Evolutionary conservation across 768 basidiomycete species (phyloP).

Genomic region (Podaxis pistillaris): DNA sequence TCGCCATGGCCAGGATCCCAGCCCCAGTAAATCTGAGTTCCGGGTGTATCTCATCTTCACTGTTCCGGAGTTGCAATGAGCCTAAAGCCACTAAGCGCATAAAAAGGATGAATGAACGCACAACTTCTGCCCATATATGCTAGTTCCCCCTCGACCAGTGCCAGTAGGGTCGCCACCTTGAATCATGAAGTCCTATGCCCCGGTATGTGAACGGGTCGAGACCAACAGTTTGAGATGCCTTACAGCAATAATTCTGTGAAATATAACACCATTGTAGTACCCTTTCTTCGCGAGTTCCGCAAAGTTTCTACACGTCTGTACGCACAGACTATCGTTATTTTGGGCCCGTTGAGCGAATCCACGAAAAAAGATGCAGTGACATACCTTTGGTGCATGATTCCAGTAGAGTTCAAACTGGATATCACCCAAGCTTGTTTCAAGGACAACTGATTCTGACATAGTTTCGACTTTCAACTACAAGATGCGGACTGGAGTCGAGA

Average conservation of each 20-base stretch:
- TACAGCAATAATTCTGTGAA: slow-evolving; percentile 90
- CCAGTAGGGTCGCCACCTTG: slow-evolving; percentile 96
- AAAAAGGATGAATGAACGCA: slow-evolving; percentile 29
- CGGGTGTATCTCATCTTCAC: slow-evolving; percentile 88
- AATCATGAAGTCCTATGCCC: slow-evolving; percentile 87
- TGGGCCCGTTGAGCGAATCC: slow-evolving; percentile 12
- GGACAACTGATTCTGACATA: slow-evolving; percentile 55
- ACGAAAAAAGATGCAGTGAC: slow-evolving; percentile 8
- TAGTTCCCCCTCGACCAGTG: slow-evolving; percentile 88
- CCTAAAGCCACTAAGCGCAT: neutral
- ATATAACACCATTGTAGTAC: slow-evolving; percentile 88
- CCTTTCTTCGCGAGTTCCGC: slow-evolving; percentile 86
- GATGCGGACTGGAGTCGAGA: neutral
- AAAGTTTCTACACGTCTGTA: slow-evolving; percentile 94
- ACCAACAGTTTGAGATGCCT: slow-evolving; percentile 19
- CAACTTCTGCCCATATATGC: slow-evolving; percentile 90
- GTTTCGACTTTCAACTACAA: neutral
- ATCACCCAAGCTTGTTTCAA: slow-evolving; percentile 85
- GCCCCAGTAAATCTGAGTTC: slow-evolving; percentile 94
- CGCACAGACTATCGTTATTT: slow-evolving; percentile 18
- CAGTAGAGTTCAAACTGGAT: slow-evolving; percentile 91
- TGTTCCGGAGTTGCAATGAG: slow-evolving; percentile 24
- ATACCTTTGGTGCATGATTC: slow-evolving; percentile 78
- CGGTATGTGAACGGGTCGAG: slow-evolving; percentile 5
- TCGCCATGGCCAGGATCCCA: slow-evolving; percentile 96